A percentile compares a stretch with the other conserved stretches of the same genome.
Evolutionary conservation across 139 green algal genomes (phyloP).

Genomic region (Auxenochlorella pyrenoidosa): DNA sequence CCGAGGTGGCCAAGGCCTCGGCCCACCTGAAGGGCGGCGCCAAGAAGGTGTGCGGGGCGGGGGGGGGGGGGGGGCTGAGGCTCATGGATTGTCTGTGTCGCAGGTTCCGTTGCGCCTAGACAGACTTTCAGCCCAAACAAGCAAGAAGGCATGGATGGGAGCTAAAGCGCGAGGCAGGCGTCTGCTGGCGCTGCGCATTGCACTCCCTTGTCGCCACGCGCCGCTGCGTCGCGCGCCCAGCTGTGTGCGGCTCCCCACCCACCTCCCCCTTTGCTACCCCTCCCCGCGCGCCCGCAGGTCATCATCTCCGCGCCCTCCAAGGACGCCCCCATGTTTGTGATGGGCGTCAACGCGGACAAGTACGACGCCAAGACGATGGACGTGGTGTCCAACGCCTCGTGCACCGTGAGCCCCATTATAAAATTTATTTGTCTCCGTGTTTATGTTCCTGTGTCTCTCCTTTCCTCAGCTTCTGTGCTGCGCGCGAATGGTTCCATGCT

Average conservation of each 20-base stretch:
- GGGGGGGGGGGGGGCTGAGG: background rate
- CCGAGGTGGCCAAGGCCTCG: slow-evolving; percentile 80
- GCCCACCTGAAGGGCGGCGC: slow-evolving; percentile 88
- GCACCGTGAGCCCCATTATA: slow-evolving; percentile 83
- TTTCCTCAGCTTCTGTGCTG: background rate
- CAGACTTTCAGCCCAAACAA: too few relatives aligned
- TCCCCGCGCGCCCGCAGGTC: slow-evolving; percentile 55
- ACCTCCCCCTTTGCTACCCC: background rate
- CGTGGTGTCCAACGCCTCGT: slow-evolving; percentile 94
- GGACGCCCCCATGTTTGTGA: slow-evolving; percentile 96
- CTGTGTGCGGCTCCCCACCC: too few relatives aligned
- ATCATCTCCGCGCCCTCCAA: slow-evolving; percentile 94
- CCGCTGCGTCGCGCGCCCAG: too few relatives aligned
- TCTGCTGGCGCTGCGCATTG: too few relatives aligned
- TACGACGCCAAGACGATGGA: slow-evolving; percentile 80
- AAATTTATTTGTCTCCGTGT: too few relatives aligned
- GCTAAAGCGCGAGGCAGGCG: too few relatives aligned
- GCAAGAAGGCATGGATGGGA: too few relatives aligned
- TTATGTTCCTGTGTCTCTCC: too few relatives aligned
- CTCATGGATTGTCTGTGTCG: background rate
- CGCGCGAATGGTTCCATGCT: background rate
- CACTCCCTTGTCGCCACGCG: too few relatives aligned
- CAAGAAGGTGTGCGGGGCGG: slow-evolving; percentile 76
- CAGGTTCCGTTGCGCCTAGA: too few relatives aligned
- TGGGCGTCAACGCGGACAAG: slow-evolving; percentile 93